Percentiles rank a stretch among this genome's conserved stretches.
These are phyloP conservation scores for Tuber microsphaerosporum DNA, from an alignment of 495 filamentous ascomycete genomes.

Conservation along the genomic window DNA sequence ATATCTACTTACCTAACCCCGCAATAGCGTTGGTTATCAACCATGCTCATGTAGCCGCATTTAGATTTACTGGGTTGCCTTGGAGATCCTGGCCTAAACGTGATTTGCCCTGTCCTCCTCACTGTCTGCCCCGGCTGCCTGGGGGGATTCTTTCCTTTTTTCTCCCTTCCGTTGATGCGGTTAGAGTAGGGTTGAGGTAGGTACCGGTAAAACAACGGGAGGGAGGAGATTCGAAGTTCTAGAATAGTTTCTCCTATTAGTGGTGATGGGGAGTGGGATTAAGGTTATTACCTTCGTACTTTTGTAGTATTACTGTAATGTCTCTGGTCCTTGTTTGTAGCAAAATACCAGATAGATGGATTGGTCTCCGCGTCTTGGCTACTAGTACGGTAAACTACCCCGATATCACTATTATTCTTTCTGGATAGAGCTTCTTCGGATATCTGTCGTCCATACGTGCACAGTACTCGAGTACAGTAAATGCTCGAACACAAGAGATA, in stretches of 20 bases:
- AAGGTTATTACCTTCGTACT: neutral
- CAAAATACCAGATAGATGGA: neutral
- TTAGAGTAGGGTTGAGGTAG: neutral
- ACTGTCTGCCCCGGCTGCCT: neutral
- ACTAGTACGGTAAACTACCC: neutral
- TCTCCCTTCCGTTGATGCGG: neutral
- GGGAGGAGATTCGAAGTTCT: neutral
- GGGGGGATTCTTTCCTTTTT: too few species aligned
- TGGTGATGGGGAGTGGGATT: neutral
- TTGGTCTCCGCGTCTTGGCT: neutral
- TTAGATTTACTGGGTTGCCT: neutral
- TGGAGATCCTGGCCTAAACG: neutral
- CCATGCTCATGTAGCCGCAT: neutral
- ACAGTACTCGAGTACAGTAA: too few species aligned
- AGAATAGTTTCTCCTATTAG: neutral
- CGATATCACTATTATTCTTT: neutral
- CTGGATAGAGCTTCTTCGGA: neutral
- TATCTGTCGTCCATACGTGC: neutral
- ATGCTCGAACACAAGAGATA: too few species aligned
- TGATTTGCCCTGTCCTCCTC: neutral
- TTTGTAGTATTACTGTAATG: neutral
- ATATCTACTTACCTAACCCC: neutral
- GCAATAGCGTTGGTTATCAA: neutral
- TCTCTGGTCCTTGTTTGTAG: neutral
- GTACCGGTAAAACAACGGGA: neutral